Percentiles rank a stretch among this genome's conserved stretches.
phyloP scores from a whole-genome alignment of 2,329 filamentous ascomycete species.

The Fusarium cicatricum region DNA sequence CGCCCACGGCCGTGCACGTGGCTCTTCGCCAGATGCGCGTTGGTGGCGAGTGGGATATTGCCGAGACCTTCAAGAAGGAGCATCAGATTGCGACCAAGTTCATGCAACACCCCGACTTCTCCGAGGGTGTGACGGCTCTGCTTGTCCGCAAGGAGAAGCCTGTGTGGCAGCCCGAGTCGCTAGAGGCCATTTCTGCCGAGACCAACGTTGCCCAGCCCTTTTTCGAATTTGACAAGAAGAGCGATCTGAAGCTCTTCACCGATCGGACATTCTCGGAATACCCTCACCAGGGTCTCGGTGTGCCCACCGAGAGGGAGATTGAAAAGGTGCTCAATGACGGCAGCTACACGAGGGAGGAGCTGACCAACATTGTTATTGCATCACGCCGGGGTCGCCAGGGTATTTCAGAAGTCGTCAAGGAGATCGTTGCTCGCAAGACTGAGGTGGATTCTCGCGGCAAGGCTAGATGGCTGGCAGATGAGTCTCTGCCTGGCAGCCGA shows the following conservation, averaged over 20 bases:
- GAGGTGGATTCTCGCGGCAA: conserved; percentile 54
- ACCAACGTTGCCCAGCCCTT: conserved; percentile 70
- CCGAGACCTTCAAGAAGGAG: conserved; percentile 85
- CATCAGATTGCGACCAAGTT: conserved; percentile 85
- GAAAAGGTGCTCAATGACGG: conserved; percentile 59
- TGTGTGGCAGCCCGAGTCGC: conserved; percentile 76
- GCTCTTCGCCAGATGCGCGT: conserved; percentile 83
- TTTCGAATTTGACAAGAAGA: conserved; percentile 62
- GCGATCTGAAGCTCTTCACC: conserved; percentile 68
- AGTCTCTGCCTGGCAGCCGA: conserved; percentile 44
- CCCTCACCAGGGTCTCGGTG: conserved; percentile 72
- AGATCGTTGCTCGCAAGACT: conserved; percentile 73
- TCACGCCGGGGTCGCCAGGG: conserved; percentile 72
- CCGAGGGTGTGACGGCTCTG: conserved; percentile 85
- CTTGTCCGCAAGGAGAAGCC: conserved; percentile 77
- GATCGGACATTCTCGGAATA: conserved; percentile 73
- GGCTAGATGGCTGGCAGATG: conserved; percentile 49
- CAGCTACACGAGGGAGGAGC: conserved; percentile 59
- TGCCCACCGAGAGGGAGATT: conserved; percentile 76
- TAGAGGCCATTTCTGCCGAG: conserved; percentile 69
- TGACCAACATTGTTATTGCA: conserved; percentile 69
- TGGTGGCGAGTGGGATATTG: conserved; percentile 79
- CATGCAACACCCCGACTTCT: conserved; percentile 92
- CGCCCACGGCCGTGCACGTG: conserved; percentile 87
- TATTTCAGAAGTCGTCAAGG: conserved; percentile 71